Percentiles rank a stretch among this genome's conserved stretches.
phyloP scores from a whole-genome alignment of 140 eudicot species.

The Artemisia princeps region DNA sequence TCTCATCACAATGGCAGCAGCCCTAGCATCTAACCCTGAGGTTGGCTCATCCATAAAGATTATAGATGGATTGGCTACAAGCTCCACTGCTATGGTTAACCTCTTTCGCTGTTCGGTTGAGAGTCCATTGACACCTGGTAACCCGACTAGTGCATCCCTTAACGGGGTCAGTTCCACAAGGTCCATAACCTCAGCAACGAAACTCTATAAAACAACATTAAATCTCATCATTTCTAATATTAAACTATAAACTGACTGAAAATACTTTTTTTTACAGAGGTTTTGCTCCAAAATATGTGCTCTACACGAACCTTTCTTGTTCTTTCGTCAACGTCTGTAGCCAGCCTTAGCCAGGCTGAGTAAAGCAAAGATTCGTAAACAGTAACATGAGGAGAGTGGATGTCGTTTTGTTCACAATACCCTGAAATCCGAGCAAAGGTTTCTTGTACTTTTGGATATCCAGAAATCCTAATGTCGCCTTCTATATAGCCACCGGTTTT shows the following conservation, averaged over 20 bases:
- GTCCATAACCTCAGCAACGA: slow-evolving; percentile 17
- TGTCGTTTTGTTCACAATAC: slow-evolving; percentile 39
- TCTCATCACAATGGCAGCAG: slow-evolving; percentile 85
- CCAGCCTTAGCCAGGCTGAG: slow-evolving; percentile 40
- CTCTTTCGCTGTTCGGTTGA: slow-evolving; percentile 89
- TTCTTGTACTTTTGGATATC: slow-evolving; percentile 39
- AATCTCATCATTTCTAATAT: slow-evolving; percentile 6
- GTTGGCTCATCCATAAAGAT: slow-evolving; percentile 95
- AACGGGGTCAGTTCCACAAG: slow-evolving; percentile 15
- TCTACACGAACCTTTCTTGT: slow-evolving; percentile 38
- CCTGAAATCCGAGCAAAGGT: slow-evolving; percentile 41
- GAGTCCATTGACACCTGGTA: slow-evolving; percentile 76
- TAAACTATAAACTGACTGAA: not conserved
- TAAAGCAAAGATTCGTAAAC: slow-evolving; percentile 40
- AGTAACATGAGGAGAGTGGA: slow-evolving; percentile 41
- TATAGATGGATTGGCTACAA: slow-evolving; percentile 89
- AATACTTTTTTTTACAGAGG: not conserved
- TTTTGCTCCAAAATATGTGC: not conserved
- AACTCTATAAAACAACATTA: slow-evolving; percentile 30
- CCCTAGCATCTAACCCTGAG: slow-evolving; percentile 86
- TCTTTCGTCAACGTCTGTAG: slow-evolving; percentile 37
- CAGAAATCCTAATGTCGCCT: slow-evolving; percentile 33
- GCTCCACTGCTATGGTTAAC: slow-evolving; percentile 87
- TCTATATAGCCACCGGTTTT: slow-evolving; percentile 40
- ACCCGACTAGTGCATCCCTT: slow-evolving; percentile 40